Evolutionary conservation across 768 basidiomycete species (phyloP).

Genomic region (Phaeotremella fagi): DNA sequence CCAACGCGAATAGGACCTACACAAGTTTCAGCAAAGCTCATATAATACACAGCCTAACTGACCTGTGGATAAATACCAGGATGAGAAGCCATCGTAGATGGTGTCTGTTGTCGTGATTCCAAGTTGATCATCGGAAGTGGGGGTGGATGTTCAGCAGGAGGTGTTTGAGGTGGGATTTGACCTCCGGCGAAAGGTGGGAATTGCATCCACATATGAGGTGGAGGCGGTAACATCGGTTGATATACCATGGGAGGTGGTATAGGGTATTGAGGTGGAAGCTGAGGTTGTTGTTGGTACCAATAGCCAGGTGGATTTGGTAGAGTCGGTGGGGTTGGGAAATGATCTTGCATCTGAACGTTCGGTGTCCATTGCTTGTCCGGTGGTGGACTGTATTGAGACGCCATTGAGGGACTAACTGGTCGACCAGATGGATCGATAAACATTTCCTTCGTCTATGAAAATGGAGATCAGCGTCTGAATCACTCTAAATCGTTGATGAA

Average conservation of each 20-base stretch:
- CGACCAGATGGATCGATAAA: constrained; percentile 24
- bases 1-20: background rate
- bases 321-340: background rate
- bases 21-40: background rate
- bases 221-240: background rate
- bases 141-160: background rate
- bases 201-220: background rate
- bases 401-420: constrained; percentile 29
- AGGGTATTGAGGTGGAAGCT: background rate
- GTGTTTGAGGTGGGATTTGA: background rate
- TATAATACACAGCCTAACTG: no score
- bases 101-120: no score
- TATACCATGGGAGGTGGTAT: background rate
- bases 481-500: background rate
- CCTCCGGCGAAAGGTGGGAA: background rate
- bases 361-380: background rate
- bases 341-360: no score
- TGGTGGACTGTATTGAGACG: constrained; percentile 21
- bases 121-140: no score
- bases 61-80: background rate
- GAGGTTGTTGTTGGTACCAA: no score
- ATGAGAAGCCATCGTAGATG: no score
- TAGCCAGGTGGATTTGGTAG: no score
- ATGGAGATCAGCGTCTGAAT: background rate
- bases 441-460: constrained; percentile 22